phyloP scores from a whole-genome alignment of 192 early-diverging fungal species.

The Coemansia sp. region DNA sequence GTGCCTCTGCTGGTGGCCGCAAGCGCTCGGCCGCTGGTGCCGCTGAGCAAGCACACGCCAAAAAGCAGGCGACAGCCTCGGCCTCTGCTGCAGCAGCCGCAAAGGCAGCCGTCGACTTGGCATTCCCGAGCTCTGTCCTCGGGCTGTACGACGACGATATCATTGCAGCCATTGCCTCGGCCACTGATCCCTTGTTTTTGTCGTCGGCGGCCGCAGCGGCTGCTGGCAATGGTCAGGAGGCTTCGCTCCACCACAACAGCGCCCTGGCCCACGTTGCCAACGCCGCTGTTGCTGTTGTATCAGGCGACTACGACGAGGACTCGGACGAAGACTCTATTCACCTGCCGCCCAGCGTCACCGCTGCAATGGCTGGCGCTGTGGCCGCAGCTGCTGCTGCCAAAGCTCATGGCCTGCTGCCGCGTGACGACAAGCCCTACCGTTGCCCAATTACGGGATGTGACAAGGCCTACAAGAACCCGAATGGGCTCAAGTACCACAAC shows the following conservation, averaged over 20 bases:
- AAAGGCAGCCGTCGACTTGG: slow-evolving; percentile 20
- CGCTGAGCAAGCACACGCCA: slow-evolving; percentile 10
- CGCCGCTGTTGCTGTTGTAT: slow-evolving; percentile 6
- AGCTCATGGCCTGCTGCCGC: slow-evolving; percentile 46
- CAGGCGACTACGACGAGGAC: slow-evolving; percentile 28
- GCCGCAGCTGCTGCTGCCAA: slow-evolving; percentile 50
- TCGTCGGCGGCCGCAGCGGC: slow-evolving; percentile 38
- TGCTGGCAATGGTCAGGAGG: slow-evolving; percentile 6
- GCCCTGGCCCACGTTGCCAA: slow-evolving; percentile 9
- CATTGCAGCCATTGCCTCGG: slow-evolving; percentile 54
- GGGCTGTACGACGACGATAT: slow-evolving; percentile 58
- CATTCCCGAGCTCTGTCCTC: slow-evolving; percentile 41
- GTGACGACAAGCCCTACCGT: slow-evolving; percentile 84
- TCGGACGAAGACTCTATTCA: slow-evolving; percentile 45
- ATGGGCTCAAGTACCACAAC: slow-evolving; percentile 98
- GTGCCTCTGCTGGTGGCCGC: slow-evolving; percentile 31
- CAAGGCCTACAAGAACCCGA: slow-evolving; percentile 98
- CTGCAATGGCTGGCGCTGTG: slow-evolving; percentile 55
- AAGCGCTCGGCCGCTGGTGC: slow-evolving; percentile 44
- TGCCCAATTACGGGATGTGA: slow-evolving; percentile 85
- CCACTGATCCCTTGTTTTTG: slow-evolving; percentile 55
- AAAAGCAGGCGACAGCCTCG: slow-evolving; percentile 29
- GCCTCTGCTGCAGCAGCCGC: slow-evolving; percentile 17
- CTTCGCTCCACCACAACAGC: background rate
- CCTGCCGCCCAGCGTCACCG: slow-evolving; percentile 57